Evolutionary conservation across 2,329 filamentous ascomycete genomes (phyloP).

Genomic region (Grosmannia serpens): DNA sequence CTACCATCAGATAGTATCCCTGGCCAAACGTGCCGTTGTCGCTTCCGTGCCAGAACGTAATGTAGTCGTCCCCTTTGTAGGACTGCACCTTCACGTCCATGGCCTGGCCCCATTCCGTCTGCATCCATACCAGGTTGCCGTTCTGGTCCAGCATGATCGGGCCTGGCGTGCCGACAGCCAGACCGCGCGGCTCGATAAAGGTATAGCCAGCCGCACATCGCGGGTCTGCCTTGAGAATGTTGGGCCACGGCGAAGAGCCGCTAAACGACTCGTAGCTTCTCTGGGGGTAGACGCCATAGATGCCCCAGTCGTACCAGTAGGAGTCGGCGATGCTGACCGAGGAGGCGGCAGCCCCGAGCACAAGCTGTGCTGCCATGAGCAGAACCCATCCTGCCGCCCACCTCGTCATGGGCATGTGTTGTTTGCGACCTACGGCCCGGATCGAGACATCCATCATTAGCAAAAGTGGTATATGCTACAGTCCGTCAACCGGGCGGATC

Average conservation of each 20-base stretch:
- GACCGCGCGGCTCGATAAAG: constrained; percentile 14
- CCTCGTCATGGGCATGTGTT: background rate
- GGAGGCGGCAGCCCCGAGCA: background rate
- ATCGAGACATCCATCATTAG: background rate
- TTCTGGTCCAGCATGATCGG: constrained; percentile 44
- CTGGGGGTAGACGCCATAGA: constrained; percentile 5
- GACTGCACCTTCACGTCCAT: constrained; percentile 18
- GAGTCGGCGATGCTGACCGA: background rate
- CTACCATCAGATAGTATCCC: constrained; percentile 29
- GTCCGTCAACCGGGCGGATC: background rate
- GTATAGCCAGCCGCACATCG: constrained; percentile 14
- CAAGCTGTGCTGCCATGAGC: background rate
- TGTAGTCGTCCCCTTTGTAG: constrained; percentile 37
- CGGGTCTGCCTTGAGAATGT: background rate
- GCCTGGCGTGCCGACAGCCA: constrained; percentile 27
- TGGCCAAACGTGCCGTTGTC: constrained; percentile 8
- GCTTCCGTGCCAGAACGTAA: constrained; percentile 40
- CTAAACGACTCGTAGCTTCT: constrained; percentile 4
- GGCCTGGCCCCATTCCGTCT: constrained; percentile 19
- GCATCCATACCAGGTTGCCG: constrained; percentile 41
- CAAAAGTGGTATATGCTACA: background rate
- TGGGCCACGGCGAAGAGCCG: constrained; percentile 4
- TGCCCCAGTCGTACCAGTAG: constrained; percentile 8
- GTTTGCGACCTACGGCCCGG: background rate
- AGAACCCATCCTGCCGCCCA: background rate